Evolutionary conservation across 768 basidiomycete species (phyloP), one percentile per base, ranked within the genome.

Genomic region (Suillus lakei): DNA sequence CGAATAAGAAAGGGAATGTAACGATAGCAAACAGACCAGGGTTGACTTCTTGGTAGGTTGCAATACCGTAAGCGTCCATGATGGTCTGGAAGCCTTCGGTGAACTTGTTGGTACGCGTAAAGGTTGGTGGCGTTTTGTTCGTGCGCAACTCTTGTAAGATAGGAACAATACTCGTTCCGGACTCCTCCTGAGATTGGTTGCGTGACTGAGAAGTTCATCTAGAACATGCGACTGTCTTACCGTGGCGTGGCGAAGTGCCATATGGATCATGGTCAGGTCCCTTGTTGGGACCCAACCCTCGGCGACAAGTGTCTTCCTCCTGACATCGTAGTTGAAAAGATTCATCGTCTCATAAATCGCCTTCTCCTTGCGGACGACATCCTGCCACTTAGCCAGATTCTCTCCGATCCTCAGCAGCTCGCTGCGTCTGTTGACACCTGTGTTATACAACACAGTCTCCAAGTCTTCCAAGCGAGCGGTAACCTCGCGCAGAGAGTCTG

Each of bases 1-100:
- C 97, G 72, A 99, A 99, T 69, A 99, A 79, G 88, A 99, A 99
- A 0, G 98, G 98, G 88, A 98, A 98, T 2, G 96, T 98, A 70
- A 92, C 82, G 69, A 93, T 82, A 0, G 94, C 95, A 77, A 97
- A 97, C 34, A 99, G 79, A 62, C 96, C 98, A 23, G 98, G 97
- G 75, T 99, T 99, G 75, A 96, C 89, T 78, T 99, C 98, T 75
- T 98, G 93, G 75, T 99, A 99, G 1, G 87, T 89, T 16, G 95
- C 93, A 60, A 94, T 89, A 72, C 97, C 98, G 74, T 99, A 99
- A 60, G 91, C 91, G 77, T 99, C 98, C 90, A 99, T 98, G 79
- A 99, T 96, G 43, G 92, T 87, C 79, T 99, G 98, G 86, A 96
- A 99, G 9, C 91, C 97, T 71, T 93, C 92, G 1, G 98, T 99